A percentile compares a stretch with the other conserved stretches of the same genome.
Conservation (phyloP, 768 basidiomycete genomes). For the Tylopilus intermedius region DNA sequence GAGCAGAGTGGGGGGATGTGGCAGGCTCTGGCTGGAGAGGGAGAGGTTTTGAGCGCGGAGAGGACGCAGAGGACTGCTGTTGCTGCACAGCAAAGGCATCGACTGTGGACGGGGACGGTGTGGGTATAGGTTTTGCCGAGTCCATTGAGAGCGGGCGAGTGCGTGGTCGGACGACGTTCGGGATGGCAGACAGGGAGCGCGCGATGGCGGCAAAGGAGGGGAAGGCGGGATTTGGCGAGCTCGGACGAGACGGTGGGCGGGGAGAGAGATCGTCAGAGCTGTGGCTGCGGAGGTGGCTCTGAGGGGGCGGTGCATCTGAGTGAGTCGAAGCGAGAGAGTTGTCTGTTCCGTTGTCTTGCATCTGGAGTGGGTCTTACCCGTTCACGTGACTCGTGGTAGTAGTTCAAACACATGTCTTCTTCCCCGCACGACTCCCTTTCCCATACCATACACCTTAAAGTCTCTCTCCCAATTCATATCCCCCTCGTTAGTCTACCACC, state of each 20-base stretch:
- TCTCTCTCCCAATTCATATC: too few relatives aligned
- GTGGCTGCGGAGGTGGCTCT: too few relatives aligned
- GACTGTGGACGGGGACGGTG: not conserved
- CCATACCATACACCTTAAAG: too few relatives aligned
- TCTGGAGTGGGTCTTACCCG: too few relatives aligned
- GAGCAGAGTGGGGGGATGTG: slow-evolving; percentile 4
- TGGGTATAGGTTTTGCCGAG: slow-evolving; percentile 1
- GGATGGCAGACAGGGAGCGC: slow-evolving; percentile 52
- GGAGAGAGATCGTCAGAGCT: too few relatives aligned
- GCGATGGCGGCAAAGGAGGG: slow-evolving; percentile 48
- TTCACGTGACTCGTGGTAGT: not conserved
- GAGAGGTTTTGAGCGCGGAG: not conserved
- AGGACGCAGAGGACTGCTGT: not conserved
- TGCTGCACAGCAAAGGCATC: not conserved
- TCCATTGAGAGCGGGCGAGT: slow-evolving; percentile 8
- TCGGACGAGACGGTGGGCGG: too few relatives aligned
- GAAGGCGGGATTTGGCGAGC: not conserved
- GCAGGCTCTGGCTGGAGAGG: slow-evolving; percentile 14
- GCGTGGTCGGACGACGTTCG: slow-evolving; percentile 28
- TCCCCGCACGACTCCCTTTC: not conserved
- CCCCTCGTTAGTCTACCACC: not conserved
- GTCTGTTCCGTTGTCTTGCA: too few relatives aligned
- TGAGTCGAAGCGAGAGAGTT: too few relatives aligned
- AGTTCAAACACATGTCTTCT: not conserved
- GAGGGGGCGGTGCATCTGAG: too few relatives aligned